Evolutionary conservation across 257 asterid species (phyloP).

Genomic region (Solanum appendiculatum): DNA sequence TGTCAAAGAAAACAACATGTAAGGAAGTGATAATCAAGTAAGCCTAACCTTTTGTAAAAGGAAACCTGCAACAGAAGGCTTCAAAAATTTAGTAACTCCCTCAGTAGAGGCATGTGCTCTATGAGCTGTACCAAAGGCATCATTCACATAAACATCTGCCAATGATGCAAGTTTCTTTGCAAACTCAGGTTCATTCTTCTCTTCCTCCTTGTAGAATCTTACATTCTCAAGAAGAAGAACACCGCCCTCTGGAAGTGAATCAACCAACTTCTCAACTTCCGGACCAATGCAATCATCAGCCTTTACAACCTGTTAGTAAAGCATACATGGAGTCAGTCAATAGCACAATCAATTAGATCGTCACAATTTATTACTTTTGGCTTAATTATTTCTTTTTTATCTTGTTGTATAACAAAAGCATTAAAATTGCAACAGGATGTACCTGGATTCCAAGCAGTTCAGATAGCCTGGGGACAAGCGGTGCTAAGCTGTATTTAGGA

Average conservation of each 20-base stretch:
- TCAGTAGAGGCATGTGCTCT: slow-evolving; percentile 94
- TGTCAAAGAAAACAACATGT: neutral
- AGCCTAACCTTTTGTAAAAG: slow-evolving; percentile 67
- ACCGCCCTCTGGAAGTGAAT: slow-evolving; percentile 59
- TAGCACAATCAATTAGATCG: neutral
- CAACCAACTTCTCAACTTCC: slow-evolving; percentile 72
- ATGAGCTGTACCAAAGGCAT: slow-evolving; percentile 91
- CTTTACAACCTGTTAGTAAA: slow-evolving; percentile 48
- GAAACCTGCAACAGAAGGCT: slow-evolving; percentile 90
- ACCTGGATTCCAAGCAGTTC: slow-evolving; percentile 76
- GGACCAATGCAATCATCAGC: slow-evolving; percentile 88
- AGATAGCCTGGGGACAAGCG: slow-evolving; percentile 55
- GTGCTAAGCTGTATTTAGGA: slow-evolving; percentile 25
- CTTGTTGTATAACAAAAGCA: neutral
- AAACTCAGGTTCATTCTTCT: slow-evolving; percentile 79
- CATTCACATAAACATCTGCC: slow-evolving; percentile 79
- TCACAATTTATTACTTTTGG: neutral
- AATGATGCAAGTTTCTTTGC: slow-evolving; percentile 82
- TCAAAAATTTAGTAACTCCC: slow-evolving; percentile 80
- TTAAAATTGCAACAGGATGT: neutral
- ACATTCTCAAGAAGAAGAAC: slow-evolving; percentile 85
- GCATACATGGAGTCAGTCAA: neutral
- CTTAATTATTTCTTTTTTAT: neutral
- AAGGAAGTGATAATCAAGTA: neutral
- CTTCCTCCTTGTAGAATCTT: slow-evolving; percentile 90